Base-by-base conservation (phyloP, 2,329 filamentous ascomycete species). In the Myriangium duriaei region DNA sequence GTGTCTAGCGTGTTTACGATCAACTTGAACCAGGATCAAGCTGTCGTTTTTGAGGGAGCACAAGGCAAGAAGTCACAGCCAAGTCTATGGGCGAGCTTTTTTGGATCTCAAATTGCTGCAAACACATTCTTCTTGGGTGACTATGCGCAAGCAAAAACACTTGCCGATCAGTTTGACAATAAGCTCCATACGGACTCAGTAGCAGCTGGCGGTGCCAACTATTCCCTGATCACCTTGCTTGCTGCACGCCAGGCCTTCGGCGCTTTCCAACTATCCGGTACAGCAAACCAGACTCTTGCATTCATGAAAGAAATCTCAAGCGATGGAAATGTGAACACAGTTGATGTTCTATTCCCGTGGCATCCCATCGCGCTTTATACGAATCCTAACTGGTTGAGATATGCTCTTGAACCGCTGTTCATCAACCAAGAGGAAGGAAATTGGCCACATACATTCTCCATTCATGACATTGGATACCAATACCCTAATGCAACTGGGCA, bases 21-120 rank as follows among this genome's bases (percentile, higher is more conserved):
- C 34, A 67, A 66, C 19, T 50, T 72, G 12, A 57, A 61, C 10
- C 69, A 72, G 43, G 51, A 63, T 12, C 49, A 67, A 5, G 68
- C 67, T 2, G 56, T 71, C 21, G 68, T 70, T 32, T 72, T 65
- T 43, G 57, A 63, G 28, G 65, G 64, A n/a, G 57, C 56, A 9
- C 50, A 57, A 24, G 57, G 58, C 0, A 47, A 58, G 21, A n/a
- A n/a, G n/a, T 51, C 49, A 2, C 51, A 53, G 2, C 61, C 60
- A 12, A 68, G 67, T 10, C 52, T 72, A 11, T 72, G 68, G 68
- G 69, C 55, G 10, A 63, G 57, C 40, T 71, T n/a, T n/a, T n/a
- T n/a, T n/a, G n/a, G n/a, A n/a, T n/a, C n/a, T n/a, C n/a, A n/a
- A n/a, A n/a, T n/a, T n/a, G 12, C 33, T n/a, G n/a, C n/a, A n/a